Base-by-base conservation (phyloP, 495 filamentous ascomycete species). In the Neurospora sp. region DNA sequence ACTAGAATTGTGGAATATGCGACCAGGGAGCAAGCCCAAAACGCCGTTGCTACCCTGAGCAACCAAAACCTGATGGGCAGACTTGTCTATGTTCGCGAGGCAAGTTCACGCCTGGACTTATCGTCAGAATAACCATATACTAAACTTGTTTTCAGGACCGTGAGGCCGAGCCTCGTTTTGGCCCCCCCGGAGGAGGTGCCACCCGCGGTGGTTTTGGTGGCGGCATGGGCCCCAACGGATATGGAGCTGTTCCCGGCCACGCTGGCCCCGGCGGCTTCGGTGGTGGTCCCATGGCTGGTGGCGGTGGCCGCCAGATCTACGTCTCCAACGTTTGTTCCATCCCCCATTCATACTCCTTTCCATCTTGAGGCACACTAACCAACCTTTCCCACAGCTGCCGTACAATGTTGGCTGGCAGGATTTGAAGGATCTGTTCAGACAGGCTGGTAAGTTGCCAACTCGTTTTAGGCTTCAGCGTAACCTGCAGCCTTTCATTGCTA, bases 1-100 rank as follows among this genome's bases (percentile, higher is more conserved):
- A 66, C 12, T 70, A 97, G 96, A 88, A 99, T 99, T 93, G 96
- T 99, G 91, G 96, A 99, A 91, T 99, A 98, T 90, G 96, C 96
- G 77, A 97, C 95, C 76, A 93, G 94, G 90, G 96, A 99, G 79
- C 94, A 98, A 91, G 96, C 96, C 79, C 96, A 98, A 84, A 90
- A 93, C 83, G 96, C 96, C 76, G 95, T 99, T 86, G 93, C 91
- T 84, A 95, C 93, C 79, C 94, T 99, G 85, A 97, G 94, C 89
- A 99, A 99, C 84, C 94, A 97, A 83, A 97, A 94, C 80, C 86
- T 99, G 70, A 98, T 98, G 94, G 96, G 96, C 69, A 90, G 96
- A 84, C 92, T 98, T 68, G 94, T 99, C 78, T 99, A 99, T 81
- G 96, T 99, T 82, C 93, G 96, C 80, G 96, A 99, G 88, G 95